Base-by-base conservation (phyloP, 2,329 filamentous ascomycete species). In the Exutisphaerella laricina region DNA sequence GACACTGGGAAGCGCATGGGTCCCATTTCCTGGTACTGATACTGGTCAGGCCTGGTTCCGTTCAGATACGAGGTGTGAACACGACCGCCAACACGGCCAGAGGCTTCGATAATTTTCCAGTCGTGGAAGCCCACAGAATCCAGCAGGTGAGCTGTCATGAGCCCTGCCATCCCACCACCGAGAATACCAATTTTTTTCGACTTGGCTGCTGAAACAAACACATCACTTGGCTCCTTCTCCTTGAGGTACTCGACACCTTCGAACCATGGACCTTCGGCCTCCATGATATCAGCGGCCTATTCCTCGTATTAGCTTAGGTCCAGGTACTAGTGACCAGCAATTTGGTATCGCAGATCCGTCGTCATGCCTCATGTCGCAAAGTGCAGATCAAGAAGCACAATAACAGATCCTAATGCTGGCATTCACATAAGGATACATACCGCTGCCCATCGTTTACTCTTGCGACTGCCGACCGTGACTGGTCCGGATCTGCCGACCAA, bases 11-110 rank as follows among this genome's bases (percentile, higher is more conserved):
- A 78, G 2, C 79, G 67, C 79, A 84, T 83, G 0, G 79, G 77
- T 0, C 80, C 80, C 76, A 75, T 74, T 57, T 83, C 80, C 54
- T 83, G 79, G 58, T 84, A 84, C 14, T 79, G 78, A 55, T 84
- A 83, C 47, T 82, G 70, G 14, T 74, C 72, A 0, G 78, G 76
- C 0, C 69, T 72, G 4, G 72, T 75, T 3, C 73, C 75, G 2
- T 72, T 72, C 2, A 84, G 70, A 41, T 84, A 84, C 41, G 71
- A 71, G 2, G 80, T 84, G 43, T 77, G 77, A 0, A 84, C 73
- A 14, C 81, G 74, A 3, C 80, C 80, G 12, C 81, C 81, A 10
- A 84, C 70, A 5, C 80, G 70, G 28, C 76, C 61, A 4, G 72
- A 73, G 0, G 77, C 75, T 58, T 85, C 81, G 13, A 80, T 67